Base-by-base conservation (phyloP, 129 eudicot species). In the Scalesia atractyloides region DNA sequence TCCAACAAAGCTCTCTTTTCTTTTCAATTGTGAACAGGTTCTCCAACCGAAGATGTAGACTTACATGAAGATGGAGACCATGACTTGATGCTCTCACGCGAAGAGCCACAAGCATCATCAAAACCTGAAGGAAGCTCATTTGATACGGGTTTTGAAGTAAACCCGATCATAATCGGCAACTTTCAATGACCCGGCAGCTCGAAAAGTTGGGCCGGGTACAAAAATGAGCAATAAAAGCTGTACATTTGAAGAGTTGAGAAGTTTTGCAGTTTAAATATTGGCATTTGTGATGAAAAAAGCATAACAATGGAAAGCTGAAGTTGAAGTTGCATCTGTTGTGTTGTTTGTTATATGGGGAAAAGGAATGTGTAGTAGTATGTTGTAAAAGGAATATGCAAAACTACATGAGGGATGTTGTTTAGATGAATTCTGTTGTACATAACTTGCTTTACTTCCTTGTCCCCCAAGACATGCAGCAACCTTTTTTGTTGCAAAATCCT, bases 221-320 rank as follows among this genome's bases (percentile, higher is more conserved):
- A 67, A 44, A 66, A 36, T 30, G 75, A 58, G 69, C 62, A 76
- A 68, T 76, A 68, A 76, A 30, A 58, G 75, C 9, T 76, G 80
- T 76, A 76, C 69, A 76, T 33, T 76, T 47, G 75, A 68, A 52
- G 77, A 30, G 58, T 73, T 61, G 24, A 61, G 66, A 72, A 70
- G 68, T 78, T 78, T 78, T 78, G 82, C 73, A 71, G 82, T 63
- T 78, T 63, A 70, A 78, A 64, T 43, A 24, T 73, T 37, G 64
- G 53, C 44, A 48, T 47, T 61, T 69, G 49, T 37, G 70, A 69
- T 69, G 76, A 34, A 61, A 52, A 66, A 63, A 26, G 49, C 58
- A 76, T 19, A 56, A 44, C 51, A 76, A 70, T 70, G 82, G 77
- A 78, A 49, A 24, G 82, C 46, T 75, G 72, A 48, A 34, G 64